A percentile compares a stretch with the other conserved stretches of the same genome.
phyloP scores from a whole-genome alignment of 768 basidiomycete species.

The Hericium rajendrae region DNA sequence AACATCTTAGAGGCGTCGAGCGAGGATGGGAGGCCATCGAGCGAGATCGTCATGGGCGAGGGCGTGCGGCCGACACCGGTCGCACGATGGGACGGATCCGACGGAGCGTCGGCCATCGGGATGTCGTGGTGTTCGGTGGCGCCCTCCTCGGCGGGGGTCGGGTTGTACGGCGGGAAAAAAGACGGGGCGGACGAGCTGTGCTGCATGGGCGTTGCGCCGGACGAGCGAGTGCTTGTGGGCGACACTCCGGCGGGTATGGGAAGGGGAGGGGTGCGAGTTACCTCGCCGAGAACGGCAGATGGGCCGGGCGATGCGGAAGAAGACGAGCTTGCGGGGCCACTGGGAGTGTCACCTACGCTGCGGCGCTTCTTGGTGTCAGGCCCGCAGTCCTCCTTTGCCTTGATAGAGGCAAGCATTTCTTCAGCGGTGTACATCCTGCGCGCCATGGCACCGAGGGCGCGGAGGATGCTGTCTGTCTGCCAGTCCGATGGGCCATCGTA shows the following conservation, averaged over 20 bases:
- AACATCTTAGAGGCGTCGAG: slow-evolving; percentile 4
- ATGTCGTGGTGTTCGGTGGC: slow-evolving; percentile 8
- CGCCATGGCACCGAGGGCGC: slow-evolving; percentile 10
- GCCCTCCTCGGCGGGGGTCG: not conserved
- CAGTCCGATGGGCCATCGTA: slow-evolving; percentile 15
- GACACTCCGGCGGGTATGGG: not conserved
- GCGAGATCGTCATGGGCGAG: slow-evolving; percentile 13
- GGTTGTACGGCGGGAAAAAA: slow-evolving; percentile 4
- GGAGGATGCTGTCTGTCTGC: slow-evolving; percentile 11
- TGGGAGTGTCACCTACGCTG: slow-evolving; percentile 13
- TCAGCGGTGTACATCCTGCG: slow-evolving; percentile 15
- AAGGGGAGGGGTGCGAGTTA: not conserved
- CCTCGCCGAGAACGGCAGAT: not conserved
- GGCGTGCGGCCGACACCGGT: slow-evolving; percentile 4
- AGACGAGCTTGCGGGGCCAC: slow-evolving; percentile 1
- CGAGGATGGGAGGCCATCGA: slow-evolving; percentile 3
- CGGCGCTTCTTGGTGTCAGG: slow-evolving; percentile 14
- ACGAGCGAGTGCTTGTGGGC: slow-evolving; percentile 5
- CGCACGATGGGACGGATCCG: not conserved
- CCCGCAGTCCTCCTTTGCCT: slow-evolving; percentile 12
- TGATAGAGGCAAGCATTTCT: slow-evolving; percentile 12
- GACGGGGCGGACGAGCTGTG: slow-evolving; percentile 5
- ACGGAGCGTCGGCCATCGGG: slow-evolving; percentile 9
- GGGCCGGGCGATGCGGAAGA: not conserved
- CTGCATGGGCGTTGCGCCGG: slow-evolving; percentile 6